A percentile compares a stretch with the other conserved stretches of the same genome.
These are phyloP conservation scores for Trifolium fragiferum DNA, from an alignment of 306 rosid genomes.

Conservation along the genomic window DNA sequence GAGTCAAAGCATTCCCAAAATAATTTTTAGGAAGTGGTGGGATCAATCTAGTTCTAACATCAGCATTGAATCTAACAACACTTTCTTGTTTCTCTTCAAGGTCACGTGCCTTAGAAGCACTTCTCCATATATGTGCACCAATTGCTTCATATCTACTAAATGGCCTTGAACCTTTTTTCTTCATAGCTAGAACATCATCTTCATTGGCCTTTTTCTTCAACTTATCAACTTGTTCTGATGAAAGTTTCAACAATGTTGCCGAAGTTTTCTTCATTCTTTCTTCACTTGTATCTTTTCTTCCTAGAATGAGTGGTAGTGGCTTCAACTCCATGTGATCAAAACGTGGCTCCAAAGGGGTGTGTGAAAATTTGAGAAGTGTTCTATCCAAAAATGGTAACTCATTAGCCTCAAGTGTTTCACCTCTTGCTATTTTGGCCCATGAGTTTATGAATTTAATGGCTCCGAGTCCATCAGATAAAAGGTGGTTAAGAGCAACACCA, in stretches of 20 bases:
- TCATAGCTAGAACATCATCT: background rate
- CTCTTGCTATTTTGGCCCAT: constrained; percentile 29
- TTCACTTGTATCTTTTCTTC: background rate
- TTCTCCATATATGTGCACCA: constrained; percentile 29
- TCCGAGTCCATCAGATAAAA: background rate
- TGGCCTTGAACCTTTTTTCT: constrained; percentile 3
- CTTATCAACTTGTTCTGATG: constrained; percentile 19
- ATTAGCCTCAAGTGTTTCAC: background rate
- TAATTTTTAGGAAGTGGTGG: constrained; percentile 33
- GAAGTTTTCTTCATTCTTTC: constrained; percentile 12
- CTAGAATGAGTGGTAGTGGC: constrained; percentile 17
- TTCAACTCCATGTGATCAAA: constrained; percentile 23
- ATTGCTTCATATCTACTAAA: constrained; percentile 21
- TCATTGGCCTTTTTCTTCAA: constrained; percentile 32
- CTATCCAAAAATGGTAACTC: constrained; percentile 18
- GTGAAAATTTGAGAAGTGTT: background rate
- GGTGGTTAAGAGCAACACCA: background rate
- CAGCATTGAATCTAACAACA: background rate
- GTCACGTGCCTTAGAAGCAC: constrained; percentile 36
- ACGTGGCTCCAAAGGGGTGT: background rate
- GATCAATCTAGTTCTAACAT: background rate
- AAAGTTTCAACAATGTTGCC: background rate
- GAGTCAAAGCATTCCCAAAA: constrained; percentile 18
- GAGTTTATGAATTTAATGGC: background rate
- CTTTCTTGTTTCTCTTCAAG: constrained; percentile 23